Conservation (phyloP, 2,329 filamentous ascomycete species). For the Trichothecium sympodiale region DNA sequence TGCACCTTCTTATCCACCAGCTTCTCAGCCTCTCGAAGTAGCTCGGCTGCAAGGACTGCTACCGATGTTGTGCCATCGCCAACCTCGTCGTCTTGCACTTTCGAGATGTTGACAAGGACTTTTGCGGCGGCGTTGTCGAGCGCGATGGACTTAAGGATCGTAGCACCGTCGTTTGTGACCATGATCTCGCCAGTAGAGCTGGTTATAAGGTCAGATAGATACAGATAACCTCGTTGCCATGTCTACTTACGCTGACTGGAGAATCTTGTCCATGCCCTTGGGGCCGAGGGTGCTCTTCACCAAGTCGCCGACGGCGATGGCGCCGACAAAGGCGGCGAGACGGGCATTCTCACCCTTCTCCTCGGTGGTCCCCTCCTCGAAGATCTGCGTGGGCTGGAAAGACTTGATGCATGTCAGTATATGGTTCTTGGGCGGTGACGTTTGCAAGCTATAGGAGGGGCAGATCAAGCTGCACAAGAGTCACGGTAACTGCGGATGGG, state of each 20-base stretch:
- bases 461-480: too few species aligned
- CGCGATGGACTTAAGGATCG: constrained; percentile 95
- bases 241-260: constrained; percentile 74
- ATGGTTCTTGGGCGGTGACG: too few species aligned
- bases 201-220: constrained; percentile 6
- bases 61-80: constrained; percentile 98
- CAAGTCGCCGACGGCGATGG: constrained; percentile 92
- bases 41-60: constrained; percentile 85
- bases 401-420: constrained; percentile 29
- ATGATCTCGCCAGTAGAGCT: constrained; percentile 94
- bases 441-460: too few species aligned
- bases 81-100: constrained; percentile 98
- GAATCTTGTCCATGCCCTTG: constrained; percentile 98
- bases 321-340: constrained; percentile 94
- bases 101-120: constrained; percentile 97
- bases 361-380: constrained; percentile 90
- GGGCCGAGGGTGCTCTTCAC: constrained; percentile 96
- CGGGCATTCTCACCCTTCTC: constrained; percentile 99
- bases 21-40: constrained; percentile 92
- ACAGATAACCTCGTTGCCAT: neutral
- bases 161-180: constrained; percentile 98
- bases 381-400: constrained; percentile 92
- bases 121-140: constrained; percentile 98
- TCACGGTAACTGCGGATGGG: too few species aligned
- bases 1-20: constrained; percentile 97